A percentile compares a stretch with the other conserved stretches of the same genome.
phyloP scores from a whole-genome alignment of 208 protist species.

The Crithidia brevicula region DNA sequence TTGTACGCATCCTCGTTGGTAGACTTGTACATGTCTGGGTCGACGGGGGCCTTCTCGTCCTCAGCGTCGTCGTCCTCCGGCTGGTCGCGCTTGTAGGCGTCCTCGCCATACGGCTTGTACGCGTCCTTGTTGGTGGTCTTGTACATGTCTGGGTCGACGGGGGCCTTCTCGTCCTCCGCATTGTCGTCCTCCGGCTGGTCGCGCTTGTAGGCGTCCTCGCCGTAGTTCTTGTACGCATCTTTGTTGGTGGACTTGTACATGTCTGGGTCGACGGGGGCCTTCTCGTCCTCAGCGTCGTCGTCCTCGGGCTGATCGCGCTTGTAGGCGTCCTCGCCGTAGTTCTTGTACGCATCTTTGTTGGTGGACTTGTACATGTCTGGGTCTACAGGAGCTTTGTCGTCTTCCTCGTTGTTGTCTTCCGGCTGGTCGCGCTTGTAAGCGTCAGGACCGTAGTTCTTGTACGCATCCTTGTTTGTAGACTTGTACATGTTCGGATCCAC shows the following conservation, averaged over 20 bases:
- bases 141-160: constrained; percentile 39
- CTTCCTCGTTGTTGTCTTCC: constrained; percentile 2
- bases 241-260: constrained; percentile 48
- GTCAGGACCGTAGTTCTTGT: constrained; percentile 8
- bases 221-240: constrained; percentile 14
- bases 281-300: constrained; percentile 3
- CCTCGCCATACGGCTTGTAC: background rate
- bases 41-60: constrained; percentile 23
- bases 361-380: constrained; percentile 48
- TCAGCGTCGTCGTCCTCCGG: constrained; percentile 2
- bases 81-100: constrained; percentile 16
- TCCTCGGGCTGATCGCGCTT: constrained; percentile 10
- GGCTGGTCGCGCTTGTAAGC: constrained; percentile 8
- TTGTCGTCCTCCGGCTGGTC: constrained; percentile 8
- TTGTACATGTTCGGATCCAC: constrained; percentile 56
- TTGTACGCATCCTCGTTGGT: constrained; percentile 23
- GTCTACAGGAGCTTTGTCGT: constrained; percentile 10
- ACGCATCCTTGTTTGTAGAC: constrained; percentile 25
- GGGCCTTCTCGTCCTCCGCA: background rate
- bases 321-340: background rate
- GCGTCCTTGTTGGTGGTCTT: constrained; percentile 27
- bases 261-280: constrained; percentile 36
- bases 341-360: background rate
- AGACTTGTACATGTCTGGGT: constrained; percentile 53
- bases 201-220: background rate